Evolutionary conservation across 148 eudicot species (phyloP).

Genomic region (Suaeda aralocaspica): DNA sequence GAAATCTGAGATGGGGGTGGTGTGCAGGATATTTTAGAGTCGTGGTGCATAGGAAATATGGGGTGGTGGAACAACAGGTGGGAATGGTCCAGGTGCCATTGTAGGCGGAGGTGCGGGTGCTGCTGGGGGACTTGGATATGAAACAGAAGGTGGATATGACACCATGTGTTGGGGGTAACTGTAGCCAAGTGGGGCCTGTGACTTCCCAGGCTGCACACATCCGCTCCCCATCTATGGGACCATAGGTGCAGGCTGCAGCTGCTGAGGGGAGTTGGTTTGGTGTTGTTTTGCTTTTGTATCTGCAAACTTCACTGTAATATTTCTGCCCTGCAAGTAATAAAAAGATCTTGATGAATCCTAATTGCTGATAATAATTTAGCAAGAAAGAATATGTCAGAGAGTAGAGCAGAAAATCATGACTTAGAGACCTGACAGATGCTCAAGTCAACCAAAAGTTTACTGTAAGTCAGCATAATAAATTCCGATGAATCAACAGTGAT

Average conservation of each 20-base stretch:
- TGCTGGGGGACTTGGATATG: constrained; percentile 38
- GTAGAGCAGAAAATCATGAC: not conserved
- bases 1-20: not conserved
- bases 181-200: constrained; percentile 31
- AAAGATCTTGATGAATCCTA: not conserved
- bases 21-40: no score
- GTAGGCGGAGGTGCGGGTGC: constrained; percentile 25
- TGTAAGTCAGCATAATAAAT: no score
- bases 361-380: not conserved
- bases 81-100: constrained; percentile 32
- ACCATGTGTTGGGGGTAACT: constrained; percentile 34
- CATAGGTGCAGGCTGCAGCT: constrained; percentile 40
- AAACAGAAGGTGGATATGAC: constrained; percentile 32
- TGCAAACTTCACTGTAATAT: constrained; percentile 54
- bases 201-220: constrained; percentile 33
- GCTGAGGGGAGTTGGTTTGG: constrained; percentile 33
- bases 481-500: not conserved
- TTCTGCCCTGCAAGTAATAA: constrained; percentile 46
- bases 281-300: constrained; percentile 40
- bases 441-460: no score
- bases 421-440: not conserved
- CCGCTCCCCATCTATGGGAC: constrained; percentile 31
- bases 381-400: not conserved
- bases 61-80: constrained; percentile 16
- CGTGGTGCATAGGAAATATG: constrained; percentile 14